Percentiles rank a stretch among this genome's conserved stretches.
These are phyloP conservation scores for Mortierella claussenii DNA, from an alignment of 192 early-diverging fungal genomes.

Conservation along the genomic window DNA sequence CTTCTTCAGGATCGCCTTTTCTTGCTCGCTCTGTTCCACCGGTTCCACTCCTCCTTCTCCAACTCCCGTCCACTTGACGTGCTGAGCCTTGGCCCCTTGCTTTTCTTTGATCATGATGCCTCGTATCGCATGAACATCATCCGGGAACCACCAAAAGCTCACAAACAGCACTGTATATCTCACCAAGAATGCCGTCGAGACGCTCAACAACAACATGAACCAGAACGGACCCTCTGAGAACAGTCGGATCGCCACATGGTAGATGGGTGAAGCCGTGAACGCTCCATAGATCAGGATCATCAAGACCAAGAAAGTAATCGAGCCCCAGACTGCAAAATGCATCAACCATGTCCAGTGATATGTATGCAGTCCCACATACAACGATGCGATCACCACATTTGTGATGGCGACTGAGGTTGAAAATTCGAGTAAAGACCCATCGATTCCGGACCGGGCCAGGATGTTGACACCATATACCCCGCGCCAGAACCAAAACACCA, in stretches of 20 bases:
- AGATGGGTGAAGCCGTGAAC: conserved; percentile 66
- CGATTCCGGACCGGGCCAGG: conserved; percentile 4
- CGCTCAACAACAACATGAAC: conserved; percentile 73
- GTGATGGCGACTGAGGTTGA: conserved; percentile 83
- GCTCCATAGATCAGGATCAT: conserved; percentile 78
- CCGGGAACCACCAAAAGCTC: conserved; percentile 71
- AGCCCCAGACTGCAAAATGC: conserved; percentile 68
- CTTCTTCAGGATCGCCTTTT: conserved; percentile 47
- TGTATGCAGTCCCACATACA: conserved; percentile 80
- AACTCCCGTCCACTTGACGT: conserved; percentile 38
- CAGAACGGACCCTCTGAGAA: conserved; percentile 79
- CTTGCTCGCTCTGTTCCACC: conserved; percentile 36
- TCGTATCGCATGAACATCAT: conserved; percentile 73
- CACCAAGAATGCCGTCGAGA: conserved; percentile 77
- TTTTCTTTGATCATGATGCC: conserved; percentile 59
- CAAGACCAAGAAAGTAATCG: conserved; percentile 72
- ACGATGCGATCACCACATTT: conserved; percentile 84
- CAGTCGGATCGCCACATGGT: conserved; percentile 75
- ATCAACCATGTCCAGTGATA: conserved; percentile 90
- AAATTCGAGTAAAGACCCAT: conserved; percentile 69
- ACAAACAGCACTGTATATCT: conserved; percentile 74
- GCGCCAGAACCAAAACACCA: conserved; percentile 85
- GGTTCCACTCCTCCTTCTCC: conserved; percentile 38
- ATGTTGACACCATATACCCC: conserved; percentile 63
- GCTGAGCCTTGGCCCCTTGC: conserved; percentile 15